A percentile compares a stretch with the other conserved stretches of the same genome.
phyloP scores from a whole-genome alignment of 768 basidiomycete species.

The Termitomyces bulborhizus region DNA sequence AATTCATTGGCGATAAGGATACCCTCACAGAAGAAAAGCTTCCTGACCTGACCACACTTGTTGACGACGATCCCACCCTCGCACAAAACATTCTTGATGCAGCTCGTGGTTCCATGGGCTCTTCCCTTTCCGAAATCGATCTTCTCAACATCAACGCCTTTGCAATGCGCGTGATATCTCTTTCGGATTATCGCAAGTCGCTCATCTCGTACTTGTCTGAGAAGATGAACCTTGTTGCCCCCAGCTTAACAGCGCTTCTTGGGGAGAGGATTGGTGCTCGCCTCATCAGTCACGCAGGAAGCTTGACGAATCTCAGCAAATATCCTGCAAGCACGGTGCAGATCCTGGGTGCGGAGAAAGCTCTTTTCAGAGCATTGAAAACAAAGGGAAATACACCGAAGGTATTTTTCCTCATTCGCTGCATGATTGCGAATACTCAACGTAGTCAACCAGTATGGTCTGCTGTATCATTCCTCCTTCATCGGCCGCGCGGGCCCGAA shows the following conservation, averaged over 20 bases:
- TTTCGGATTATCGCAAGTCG: slow-evolving; percentile 91
- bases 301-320: slow-evolving; percentile 94
- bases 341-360: slow-evolving; percentile 97
- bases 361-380: slow-evolving; percentile 93
- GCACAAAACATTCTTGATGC: slow-evolving; percentile 96
- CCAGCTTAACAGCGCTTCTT: slow-evolving; percentile 83
- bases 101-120: slow-evolving; percentile 91
- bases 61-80: slow-evolving; percentile 78
- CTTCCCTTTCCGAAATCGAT: slow-evolving; percentile 85
- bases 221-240: slow-evolving; percentile 98
- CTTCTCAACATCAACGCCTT: slow-evolving; percentile 94
- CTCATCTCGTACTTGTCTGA: slow-evolving; percentile 83
- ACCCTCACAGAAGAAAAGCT: slow-evolving; percentile 72
- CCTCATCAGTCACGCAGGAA: slow-evolving; percentile 93
- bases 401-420: slow-evolving; percentile 30
- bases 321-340: slow-evolving; percentile 98
- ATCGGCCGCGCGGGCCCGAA: slow-evolving; percentile 93
- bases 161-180: slow-evolving; percentile 82
- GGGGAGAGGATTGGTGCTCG: slow-evolving; percentile 91
- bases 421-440: neutral
- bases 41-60: slow-evolving; percentile 66
- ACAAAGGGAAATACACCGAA: slow-evolving; percentile 99
- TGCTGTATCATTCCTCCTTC: slow-evolving; percentile 96
- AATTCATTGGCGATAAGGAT: slow-evolving; percentile 89
- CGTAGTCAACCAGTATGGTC: slow-evolving; percentile 63